Evolutionary conservation across 2,329 filamentous ascomycete genomes (phyloP).

Genomic region (Ophiocordyceps unilateralis): DNA sequence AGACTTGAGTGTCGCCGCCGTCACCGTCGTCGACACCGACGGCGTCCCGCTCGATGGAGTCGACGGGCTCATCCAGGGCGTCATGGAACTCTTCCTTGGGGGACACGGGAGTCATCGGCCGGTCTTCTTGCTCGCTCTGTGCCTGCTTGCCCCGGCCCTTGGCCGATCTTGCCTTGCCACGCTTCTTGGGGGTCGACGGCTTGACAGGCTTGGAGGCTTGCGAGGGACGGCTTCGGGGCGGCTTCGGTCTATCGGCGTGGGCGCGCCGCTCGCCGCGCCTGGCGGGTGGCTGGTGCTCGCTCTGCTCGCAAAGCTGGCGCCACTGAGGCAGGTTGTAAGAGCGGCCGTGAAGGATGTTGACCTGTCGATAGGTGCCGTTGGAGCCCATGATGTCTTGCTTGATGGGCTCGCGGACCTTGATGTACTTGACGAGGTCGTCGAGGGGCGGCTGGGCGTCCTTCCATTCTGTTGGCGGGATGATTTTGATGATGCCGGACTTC

Average conservation of each 20-base stretch:
- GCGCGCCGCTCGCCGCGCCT: conserved; percentile 66
- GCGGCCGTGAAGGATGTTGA: conserved; percentile 89
- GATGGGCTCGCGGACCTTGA: conserved; percentile 91
- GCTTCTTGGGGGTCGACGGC: conserved; percentile 19
- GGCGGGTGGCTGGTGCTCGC: conserved; percentile 88
- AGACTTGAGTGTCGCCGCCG: conserved; percentile 20
- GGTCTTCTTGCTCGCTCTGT: conserved; percentile 26
- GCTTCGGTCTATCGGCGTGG: conserved; percentile 35
- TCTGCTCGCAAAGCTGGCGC: conserved; percentile 84
- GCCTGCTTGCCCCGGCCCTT: conserved; percentile 20
- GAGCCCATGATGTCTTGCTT: conserved; percentile 96
- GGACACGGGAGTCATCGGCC: conserved; percentile 42
- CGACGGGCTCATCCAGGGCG: conserved; percentile 16
- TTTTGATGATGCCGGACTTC: conserved; percentile 93
- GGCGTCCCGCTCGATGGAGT: conserved; percentile 33
- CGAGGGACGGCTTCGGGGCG: conserved; percentile 20
- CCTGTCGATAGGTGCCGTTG: conserved; percentile 88
- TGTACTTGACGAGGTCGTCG: conserved; percentile 74
- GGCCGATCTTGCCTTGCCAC: conserved; percentile 21
- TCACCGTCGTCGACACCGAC: conserved; percentile 25
- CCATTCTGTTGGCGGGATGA: conserved; percentile 90
- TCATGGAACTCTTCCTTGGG: conserved; percentile 23
- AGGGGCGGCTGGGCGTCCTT: conserved; percentile 61
- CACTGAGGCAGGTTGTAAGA: conserved; percentile 95
- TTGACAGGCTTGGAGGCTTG: conserved; percentile 15